Conservation (phyloP, 345 rosid genomes). For the Populus tremula region DNA sequence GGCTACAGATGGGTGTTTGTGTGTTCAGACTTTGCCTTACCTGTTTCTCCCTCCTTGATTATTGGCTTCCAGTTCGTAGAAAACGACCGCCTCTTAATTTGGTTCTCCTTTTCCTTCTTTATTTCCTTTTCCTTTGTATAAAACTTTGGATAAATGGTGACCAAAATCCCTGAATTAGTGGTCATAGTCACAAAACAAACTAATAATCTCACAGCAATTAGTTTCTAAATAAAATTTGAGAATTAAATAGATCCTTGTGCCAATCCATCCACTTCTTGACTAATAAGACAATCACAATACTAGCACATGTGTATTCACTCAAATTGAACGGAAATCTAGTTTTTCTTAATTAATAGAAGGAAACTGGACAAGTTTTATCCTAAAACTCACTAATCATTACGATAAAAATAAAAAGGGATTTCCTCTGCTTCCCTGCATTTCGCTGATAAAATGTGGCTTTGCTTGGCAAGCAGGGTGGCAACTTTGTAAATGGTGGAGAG, state of each 20-base stretch:
- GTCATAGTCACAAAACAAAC: too few species aligned
- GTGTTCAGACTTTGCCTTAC: background rate
- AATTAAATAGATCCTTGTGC: too few species aligned
- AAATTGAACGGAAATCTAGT: background rate
- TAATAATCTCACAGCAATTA: too few species aligned
- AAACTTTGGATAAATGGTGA: too few species aligned
- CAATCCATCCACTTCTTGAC: too few species aligned
- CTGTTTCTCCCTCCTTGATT: background rate
- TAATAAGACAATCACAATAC: too few species aligned
- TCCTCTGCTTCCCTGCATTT: background rate
- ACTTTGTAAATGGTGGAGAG: too few species aligned
- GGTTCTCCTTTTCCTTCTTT: background rate
- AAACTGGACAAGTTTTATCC: background rate
- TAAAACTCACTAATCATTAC: background rate
- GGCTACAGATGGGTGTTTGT: conserved; percentile 17
- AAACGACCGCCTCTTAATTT: background rate
- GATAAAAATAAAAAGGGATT: background rate
- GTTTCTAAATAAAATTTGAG: too few species aligned
- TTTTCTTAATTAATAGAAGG: background rate
- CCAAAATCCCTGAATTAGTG: too few species aligned
- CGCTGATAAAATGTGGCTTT: background rate
- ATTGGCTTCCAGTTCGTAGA: conserved; percentile 12
- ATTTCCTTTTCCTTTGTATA: background rate
- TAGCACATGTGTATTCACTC: background rate
- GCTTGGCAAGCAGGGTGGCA: too few species aligned